phyloP scores from a whole-genome alignment of 164 flowering plant species.

The Stephania yunnanensis region DNA sequence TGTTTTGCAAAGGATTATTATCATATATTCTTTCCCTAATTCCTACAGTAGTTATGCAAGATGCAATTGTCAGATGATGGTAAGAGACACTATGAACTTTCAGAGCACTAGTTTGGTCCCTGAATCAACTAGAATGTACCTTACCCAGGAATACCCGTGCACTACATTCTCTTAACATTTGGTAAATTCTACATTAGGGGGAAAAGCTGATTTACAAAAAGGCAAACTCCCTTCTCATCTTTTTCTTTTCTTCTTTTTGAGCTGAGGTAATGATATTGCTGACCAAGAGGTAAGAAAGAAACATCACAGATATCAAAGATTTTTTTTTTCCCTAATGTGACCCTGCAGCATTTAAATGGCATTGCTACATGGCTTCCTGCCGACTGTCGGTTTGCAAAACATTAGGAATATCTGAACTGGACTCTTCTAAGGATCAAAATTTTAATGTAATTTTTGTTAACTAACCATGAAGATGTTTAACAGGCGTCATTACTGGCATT shows the following conservation, averaged over 20 bases:
- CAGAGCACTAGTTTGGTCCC: neutral
- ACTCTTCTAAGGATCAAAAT: neutral
- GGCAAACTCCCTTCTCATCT: neutral
- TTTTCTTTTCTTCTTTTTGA: neutral
- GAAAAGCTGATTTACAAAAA: neutral
- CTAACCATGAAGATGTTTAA: slow-evolving; percentile 9
- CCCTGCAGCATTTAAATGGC: neutral
- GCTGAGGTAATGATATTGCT: neutral
- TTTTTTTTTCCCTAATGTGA: neutral
- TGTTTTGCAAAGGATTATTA: neutral
- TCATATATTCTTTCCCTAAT: neutral
- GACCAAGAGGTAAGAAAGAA: neutral
- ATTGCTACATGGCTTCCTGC: neutral
- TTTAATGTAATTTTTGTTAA: neutral
- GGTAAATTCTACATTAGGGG: neutral
- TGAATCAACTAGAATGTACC: neutral
- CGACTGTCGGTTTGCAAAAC: neutral
- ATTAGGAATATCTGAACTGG: neutral
- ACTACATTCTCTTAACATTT: neutral
- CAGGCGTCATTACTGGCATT: slow-evolving; percentile 92
- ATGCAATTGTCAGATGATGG: neutral
- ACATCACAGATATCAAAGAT: too few relatives aligned
- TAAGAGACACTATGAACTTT: neutral
- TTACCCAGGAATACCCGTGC: neutral
- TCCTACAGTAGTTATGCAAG: neutral